Evolutionary conservation across 225 moss, liverwort and hornwort species (phyloP).

Genomic region (Neckera pumila): DNA sequence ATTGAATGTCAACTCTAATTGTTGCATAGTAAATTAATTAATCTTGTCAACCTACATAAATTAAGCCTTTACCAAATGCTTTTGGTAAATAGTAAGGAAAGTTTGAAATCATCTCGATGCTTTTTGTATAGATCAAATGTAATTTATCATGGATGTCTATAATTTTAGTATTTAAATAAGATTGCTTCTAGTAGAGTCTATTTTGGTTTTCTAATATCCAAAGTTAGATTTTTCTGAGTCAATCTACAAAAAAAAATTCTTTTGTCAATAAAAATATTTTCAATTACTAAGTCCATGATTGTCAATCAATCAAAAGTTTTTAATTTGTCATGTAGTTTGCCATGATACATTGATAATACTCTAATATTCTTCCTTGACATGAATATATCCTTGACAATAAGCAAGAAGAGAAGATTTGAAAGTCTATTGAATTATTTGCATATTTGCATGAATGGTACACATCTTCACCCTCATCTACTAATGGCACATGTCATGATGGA

Average conservation of each 20-base stretch:
- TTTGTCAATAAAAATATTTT: neutral
- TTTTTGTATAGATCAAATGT: neutral
- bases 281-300: neutral
- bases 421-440: neutral
- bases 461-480: neutral
- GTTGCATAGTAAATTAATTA: neutral
- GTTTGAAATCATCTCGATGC: neutral
- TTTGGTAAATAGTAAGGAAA: neutral
- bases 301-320: neutral
- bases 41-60: neutral
- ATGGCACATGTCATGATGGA: neutral
- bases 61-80: neutral
- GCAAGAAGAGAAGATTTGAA: neutral
- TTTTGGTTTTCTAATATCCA: rapidly evolving
- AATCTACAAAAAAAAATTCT: no score
- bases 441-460: rapidly evolving
- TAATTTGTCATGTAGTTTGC: neutral
- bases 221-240: neutral
- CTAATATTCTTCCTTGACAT: neutral
- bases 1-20: neutral
- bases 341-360: rapidly evolving
- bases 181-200: neutral
- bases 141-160: rapidly evolving
- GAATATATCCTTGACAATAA: rapidly evolving
- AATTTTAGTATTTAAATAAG: neutral